Conservation (phyloP, 139 green algal genomes). For the Micractinium sp. region DNA sequence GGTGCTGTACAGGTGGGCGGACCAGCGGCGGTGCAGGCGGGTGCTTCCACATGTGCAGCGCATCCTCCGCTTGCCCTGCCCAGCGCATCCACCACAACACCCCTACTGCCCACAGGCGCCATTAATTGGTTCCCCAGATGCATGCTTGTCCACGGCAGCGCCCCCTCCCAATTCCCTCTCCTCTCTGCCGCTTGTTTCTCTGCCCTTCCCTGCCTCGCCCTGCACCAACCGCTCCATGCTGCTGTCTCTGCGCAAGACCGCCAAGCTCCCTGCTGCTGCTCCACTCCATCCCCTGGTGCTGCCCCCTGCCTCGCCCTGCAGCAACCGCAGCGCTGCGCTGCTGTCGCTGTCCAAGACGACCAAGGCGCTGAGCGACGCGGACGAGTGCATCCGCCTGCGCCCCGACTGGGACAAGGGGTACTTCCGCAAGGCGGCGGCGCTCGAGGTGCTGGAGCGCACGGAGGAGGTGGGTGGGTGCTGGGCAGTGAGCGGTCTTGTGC, state of each 20-base stretch:
- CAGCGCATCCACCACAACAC: too few species aligned
- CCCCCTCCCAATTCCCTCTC: too few species aligned
- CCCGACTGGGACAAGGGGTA: constrained; percentile 87
- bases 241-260: too few species aligned
- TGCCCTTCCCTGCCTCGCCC: too few species aligned
- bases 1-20: constrained; percentile 76
- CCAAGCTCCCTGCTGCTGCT: too few species aligned
- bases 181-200: too few species aligned
- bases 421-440: constrained; percentile 55
- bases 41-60: not conserved
- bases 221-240: too few species aligned
- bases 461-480: constrained; percentile 40
- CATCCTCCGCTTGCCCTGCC: too few species aligned
- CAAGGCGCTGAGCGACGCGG: constrained; percentile 90
- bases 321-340: constrained; percentile 89
- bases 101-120: too few species aligned
- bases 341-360: constrained; percentile 91
- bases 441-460: constrained; percentile 34
- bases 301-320: constrained; percentile 42
- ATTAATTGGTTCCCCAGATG: too few species aligned
- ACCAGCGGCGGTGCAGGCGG: not conserved
- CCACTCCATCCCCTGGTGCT: not conserved
- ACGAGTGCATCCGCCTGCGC: constrained; percentile 75
- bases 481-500: not conserved
- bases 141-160: too few species aligned